Percentiles rank a stretch among this genome's conserved stretches.
phyloP scores from a whole-genome alignment of 2,329 filamentous ascomycete species.

The Diplodia mutila region DNA sequence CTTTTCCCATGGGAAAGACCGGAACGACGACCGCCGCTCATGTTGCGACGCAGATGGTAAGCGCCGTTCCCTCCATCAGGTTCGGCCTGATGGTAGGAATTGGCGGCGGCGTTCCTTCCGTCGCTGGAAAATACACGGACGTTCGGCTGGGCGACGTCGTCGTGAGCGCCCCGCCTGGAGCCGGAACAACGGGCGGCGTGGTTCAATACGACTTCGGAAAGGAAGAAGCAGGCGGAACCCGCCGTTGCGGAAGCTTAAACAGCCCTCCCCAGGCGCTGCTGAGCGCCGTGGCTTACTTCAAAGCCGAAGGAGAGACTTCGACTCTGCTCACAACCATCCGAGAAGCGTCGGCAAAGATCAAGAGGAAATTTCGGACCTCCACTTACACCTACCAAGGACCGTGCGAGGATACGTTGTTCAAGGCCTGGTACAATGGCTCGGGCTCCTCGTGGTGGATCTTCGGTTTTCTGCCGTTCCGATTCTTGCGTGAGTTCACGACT shows the following conservation, averaged over 20 bases:
- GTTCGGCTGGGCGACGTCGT: background rate
- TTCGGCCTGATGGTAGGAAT: background rate
- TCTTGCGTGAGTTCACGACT: too few species aligned
- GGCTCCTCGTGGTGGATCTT: too few species aligned
- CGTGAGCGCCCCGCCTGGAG: background rate
- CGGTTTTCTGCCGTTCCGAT: background rate
- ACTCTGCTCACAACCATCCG: too few species aligned
- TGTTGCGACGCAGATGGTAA: background rate
- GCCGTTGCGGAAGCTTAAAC: background rate
- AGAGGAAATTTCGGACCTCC: too few species aligned
- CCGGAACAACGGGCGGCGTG: background rate
- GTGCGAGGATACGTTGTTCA: too few species aligned
- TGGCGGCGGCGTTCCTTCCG: background rate
- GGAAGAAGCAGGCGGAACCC: too few species aligned
- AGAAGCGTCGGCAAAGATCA: too few species aligned
- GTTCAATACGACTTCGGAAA: background rate
- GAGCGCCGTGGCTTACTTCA: too few species aligned
- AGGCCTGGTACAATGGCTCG: too few species aligned
- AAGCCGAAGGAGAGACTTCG: too few species aligned
- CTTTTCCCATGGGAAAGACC: background rate
- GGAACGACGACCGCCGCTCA: background rate
- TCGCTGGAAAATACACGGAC: background rate
- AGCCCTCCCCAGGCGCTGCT: background rate
- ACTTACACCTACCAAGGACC: too few species aligned
- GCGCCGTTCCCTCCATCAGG: background rate